Evolutionary conservation across 805 yeast species (phyloP).

Genomic region (Torulaspora franciscae): DNA sequence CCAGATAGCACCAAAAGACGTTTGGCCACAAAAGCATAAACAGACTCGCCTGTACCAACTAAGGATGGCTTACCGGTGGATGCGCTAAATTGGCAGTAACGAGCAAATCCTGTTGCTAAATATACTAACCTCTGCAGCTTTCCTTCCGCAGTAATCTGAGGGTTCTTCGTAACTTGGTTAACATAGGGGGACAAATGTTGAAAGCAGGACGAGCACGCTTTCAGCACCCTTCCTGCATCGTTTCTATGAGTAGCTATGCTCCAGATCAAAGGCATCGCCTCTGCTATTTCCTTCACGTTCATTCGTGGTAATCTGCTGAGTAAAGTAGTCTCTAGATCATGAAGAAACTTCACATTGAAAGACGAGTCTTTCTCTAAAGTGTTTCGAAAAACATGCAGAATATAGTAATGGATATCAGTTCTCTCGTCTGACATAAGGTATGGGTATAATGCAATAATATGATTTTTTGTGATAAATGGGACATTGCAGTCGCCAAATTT

Average conservation of each 20-base stretch:
- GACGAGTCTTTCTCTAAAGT: conserved; percentile 43
- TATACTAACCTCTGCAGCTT: conserved; percentile 54
- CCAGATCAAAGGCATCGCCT: conserved; percentile 72
- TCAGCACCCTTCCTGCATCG: conserved; percentile 47
- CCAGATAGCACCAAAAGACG: conserved; percentile 53
- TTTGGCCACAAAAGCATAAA: conserved; percentile 54
- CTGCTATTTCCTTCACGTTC: conserved; percentile 55
- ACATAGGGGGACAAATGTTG: conserved; percentile 46
- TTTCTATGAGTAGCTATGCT: conserved; percentile 44
- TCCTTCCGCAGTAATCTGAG: conserved; percentile 35
- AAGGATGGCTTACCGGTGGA: conserved; percentile 37
- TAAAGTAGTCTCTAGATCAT: conserved; percentile 48
- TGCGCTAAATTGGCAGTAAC: conserved; percentile 53
- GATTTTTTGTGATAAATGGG: conserved; percentile 57
- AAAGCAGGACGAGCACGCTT: conserved; percentile 62
- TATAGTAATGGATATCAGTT: conserved; percentile 41
- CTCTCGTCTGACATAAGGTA: conserved; percentile 50
- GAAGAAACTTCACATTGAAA: conserved; percentile 48
- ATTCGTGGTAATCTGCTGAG: conserved; percentile 55
- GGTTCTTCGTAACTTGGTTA: conserved; percentile 25
- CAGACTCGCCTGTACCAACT: conserved; percentile 45
- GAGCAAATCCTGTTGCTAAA: conserved; percentile 66
- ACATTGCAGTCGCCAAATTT: conserved; percentile 51
- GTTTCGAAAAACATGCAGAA: conserved; percentile 51
- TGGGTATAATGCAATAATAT: conserved; percentile 60